These are phyloP conservation scores for Saccharomycopsis fermentans DNA, from an alignment of 805 yeast species.

Conservation along the genomic window DNA sequence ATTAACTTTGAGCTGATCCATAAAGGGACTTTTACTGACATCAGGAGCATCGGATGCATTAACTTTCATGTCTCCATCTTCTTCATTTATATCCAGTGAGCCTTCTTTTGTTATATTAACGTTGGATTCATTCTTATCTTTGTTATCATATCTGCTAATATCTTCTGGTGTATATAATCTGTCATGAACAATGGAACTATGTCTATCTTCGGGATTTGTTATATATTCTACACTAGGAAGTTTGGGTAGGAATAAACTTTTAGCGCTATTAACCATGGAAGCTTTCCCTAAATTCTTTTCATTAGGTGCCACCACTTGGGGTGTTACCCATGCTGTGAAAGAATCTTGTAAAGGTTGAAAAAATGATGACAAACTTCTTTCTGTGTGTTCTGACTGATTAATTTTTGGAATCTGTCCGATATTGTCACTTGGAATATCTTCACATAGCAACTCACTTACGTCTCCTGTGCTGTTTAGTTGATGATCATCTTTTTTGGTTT, in stretches of 20 bases:
- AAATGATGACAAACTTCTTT: slow-evolving; percentile 4
- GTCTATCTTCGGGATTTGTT: slow-evolving; percentile 52
- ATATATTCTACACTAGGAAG: slow-evolving; percentile 52
- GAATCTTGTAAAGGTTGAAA: slow-evolving; percentile 35
- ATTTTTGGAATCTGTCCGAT: slow-evolving; percentile 5
- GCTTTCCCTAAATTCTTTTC: slow-evolving; percentile 42
- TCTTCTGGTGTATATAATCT: slow-evolving; percentile 45
- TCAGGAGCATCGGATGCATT: background rate
- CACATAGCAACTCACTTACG: background rate
- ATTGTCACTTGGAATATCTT: background rate
- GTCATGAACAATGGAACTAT: slow-evolving; percentile 57
- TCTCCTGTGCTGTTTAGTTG: background rate
- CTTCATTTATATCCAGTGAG: background rate
- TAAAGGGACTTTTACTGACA: background rate
- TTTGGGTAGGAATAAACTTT: slow-evolving; percentile 59
- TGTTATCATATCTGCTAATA: slow-evolving; percentile 29
- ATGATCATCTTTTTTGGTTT: background rate
- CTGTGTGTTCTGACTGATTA: background rate
- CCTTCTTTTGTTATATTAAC: background rate
- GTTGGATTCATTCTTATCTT: background rate
- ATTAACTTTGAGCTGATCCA: background rate
- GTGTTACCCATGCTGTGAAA: slow-evolving; percentile 34
- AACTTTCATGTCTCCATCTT: background rate
- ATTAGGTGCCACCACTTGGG: slow-evolving; percentile 19
- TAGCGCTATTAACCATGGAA: slow-evolving; percentile 61